Percentiles rank a stretch among this genome's conserved stretches.
Evolutionary conservation across 2,329 filamentous ascomycete genomes (phyloP).

Genomic region (Ophiognomonia clavigignenti-juglandacearum): DNA sequence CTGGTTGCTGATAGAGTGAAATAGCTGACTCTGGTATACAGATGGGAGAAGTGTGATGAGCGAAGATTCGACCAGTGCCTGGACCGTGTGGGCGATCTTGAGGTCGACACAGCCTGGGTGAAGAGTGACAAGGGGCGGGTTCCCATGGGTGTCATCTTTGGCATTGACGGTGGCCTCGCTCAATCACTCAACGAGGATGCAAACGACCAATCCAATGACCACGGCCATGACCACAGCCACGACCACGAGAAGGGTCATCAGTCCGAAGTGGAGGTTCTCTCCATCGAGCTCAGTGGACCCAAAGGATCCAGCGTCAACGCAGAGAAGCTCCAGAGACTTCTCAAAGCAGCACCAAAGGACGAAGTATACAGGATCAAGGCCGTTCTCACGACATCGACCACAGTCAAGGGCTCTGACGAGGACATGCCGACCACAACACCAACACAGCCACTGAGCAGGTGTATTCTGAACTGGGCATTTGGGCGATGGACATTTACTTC

Average conservation of each 20-base stretch:
- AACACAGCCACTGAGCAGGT: slow-evolving; percentile 42
- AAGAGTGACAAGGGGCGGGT: slow-evolving; percentile 82
- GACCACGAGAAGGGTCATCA: slow-evolving; percentile 55
- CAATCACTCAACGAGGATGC: slow-evolving; percentile 43
- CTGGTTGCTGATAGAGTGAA: too few species aligned
- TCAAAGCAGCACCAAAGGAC: slow-evolving; percentile 77
- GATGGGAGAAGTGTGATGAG: slow-evolving; percentile 72
- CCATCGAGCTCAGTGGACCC: slow-evolving; percentile 59
- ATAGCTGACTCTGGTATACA: too few species aligned
- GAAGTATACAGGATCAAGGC: slow-evolving; percentile 95
- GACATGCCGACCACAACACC: slow-evolving; percentile 31
- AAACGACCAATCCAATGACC: slow-evolving; percentile 28
- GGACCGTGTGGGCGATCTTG: slow-evolving; percentile 74
- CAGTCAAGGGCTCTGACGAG: slow-evolving; percentile 47
- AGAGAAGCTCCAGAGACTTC: slow-evolving; percentile 60
- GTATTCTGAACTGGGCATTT: slow-evolving; percentile 98
- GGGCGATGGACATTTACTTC: slow-evolving; percentile 88
- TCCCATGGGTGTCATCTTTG: slow-evolving; percentile 74
- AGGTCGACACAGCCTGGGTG: slow-evolving; percentile 75
- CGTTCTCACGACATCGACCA: slow-evolving; percentile 43
- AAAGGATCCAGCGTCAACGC: slow-evolving; percentile 42
- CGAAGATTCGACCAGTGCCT: slow-evolving; percentile 70
- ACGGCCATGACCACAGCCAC: slow-evolving; percentile 38
- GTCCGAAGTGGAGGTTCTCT: slow-evolving; percentile 88
- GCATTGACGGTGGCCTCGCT: slow-evolving; percentile 78